Percentiles rank a stretch among this genome's conserved stretches.
Conservation (phyloP, 108 stramenopile genomes). For the Nannochloropsis oceanica region DNA sequence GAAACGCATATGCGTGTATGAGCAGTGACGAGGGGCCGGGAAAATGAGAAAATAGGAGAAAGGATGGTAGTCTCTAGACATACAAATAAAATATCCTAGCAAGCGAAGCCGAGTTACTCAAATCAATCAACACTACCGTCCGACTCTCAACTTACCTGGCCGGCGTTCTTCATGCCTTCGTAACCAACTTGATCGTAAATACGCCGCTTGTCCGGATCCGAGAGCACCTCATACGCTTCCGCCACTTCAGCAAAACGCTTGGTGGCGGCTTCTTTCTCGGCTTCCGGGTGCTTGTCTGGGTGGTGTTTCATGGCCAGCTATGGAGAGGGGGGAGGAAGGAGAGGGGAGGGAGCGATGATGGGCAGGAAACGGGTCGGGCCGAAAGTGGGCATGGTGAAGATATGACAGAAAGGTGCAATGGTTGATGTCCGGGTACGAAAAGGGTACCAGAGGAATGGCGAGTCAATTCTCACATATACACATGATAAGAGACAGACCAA, state of each 20-base stretch:
- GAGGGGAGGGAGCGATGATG: too few species aligned
- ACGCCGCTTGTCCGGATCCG: slow-evolving; percentile 10
- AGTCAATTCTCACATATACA: not conserved
- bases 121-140: too few species aligned
- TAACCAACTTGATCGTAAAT: slow-evolving; percentile 25
- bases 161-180: slow-evolving; percentile 12
- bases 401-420: too few species aligned
- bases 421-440: not conserved
- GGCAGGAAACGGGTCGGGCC: too few species aligned
- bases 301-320: not conserved
- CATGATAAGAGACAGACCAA: not conserved
- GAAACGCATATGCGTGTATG: too few species aligned
- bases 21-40: too few species aligned
- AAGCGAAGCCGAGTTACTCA: too few species aligned
- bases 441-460: not conserved
- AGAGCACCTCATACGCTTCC: slow-evolving; percentile 11
- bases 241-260: slow-evolving; percentile 10
- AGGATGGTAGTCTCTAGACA: too few species aligned
- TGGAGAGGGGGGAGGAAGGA: not conserved
- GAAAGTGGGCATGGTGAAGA: too few species aligned
- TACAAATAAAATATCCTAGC: too few species aligned
- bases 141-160: not conserved
- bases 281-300: not conserved
- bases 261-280: not conserved
- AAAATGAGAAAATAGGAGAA: too few species aligned